Evolutionary conservation across 2,329 filamentous ascomycete species (phyloP), one percentile per base, ranked within the genome.

Genomic region (Ramularia collo-cygni): DNA sequence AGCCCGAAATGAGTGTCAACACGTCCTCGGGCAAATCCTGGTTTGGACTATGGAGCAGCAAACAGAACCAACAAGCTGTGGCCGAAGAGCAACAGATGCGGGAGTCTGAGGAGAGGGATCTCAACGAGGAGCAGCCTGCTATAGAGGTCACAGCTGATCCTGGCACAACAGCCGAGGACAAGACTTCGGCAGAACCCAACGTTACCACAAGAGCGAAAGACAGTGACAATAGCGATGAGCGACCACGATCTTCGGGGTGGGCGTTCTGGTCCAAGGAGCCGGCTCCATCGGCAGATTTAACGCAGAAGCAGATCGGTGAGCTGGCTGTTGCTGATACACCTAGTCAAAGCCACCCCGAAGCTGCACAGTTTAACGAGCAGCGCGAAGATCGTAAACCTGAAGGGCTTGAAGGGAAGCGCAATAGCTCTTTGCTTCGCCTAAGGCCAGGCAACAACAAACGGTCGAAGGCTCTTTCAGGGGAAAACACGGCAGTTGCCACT

Each of bases 181-280:
- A 32, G 18, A 46, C 28, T 9, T 17, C 12, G 9, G 31, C 16
- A 18, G 40, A 46, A 13, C 14, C 17, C 10, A 16, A 19, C 8
- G 16, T 19, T 33, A 8, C 32, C 26, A 9, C 7, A 37, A 13
- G 40, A 42, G 30, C 9, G 19, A 28, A 27, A 15, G 24, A 7
- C 12, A 17, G 3, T 6, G 40, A 40, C 18, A 35, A 36, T 6
- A 41, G 43, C 26, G 37, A 46, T 34, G 39, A 60, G 19, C 48
- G 37, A 34, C 54, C 62, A 54, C 72, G 50, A 52, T 65, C 47
- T 60, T 83, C 83, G 1, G 84, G 81, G 0, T 90, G 85, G 85
- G 84, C 81, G 0, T 89, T 90, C 50, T 90, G 84, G 84, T 86
- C 81, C 10, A 76, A 72, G 32, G 49, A 77, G 68, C 16, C 68